Percentiles rank a stretch among this genome's conserved stretches.
phyloP scores from a whole-genome alignment of 257 asterid genomes.

The Marsdenia floribunda region DNA sequence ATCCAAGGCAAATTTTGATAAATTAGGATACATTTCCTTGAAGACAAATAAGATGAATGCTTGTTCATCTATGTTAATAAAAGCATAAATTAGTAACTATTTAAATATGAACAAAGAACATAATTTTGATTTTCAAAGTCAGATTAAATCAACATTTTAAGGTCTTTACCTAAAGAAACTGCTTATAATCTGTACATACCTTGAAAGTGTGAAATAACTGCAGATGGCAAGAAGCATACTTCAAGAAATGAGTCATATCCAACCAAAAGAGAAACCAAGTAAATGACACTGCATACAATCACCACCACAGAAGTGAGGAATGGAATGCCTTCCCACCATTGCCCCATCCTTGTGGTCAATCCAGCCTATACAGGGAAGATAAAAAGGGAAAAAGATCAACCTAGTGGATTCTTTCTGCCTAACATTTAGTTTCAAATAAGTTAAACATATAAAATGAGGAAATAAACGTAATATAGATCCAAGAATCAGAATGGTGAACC shows the following conservation, averaged over 20 bases:
- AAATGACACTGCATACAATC: slow-evolving; percentile 64
- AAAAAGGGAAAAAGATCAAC: background rate
- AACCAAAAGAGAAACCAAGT: slow-evolving; percentile 71
- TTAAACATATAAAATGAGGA: background rate
- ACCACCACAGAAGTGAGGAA: slow-evolving; percentile 72
- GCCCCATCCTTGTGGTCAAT: slow-evolving; percentile 66
- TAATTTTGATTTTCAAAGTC: background rate
- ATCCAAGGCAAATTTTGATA: background rate
- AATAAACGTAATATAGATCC: background rate
- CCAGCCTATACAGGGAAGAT: slow-evolving; percentile 52
- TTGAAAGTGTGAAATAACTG: slow-evolving; percentile 77
- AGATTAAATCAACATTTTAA: background rate
- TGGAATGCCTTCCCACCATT: slow-evolving; percentile 98
- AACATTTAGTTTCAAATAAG: background rate
- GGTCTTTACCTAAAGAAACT: background rate
- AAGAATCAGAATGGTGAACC: background rate
- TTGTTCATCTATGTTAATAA: background rate
- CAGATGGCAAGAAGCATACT: slow-evolving; percentile 91
- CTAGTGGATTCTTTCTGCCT: background rate
- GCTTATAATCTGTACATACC: slow-evolving; percentile 32
- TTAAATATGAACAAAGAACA: background rate
- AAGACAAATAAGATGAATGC: background rate
- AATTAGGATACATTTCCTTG: background rate
- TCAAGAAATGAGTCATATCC: slow-evolving; percentile 90
- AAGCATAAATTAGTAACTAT: slow-evolving; percentile 4